phyloP scores from a whole-genome alignment of 2,329 filamentous ascomycete genomes.

The Aspergillus neotritici region DNA sequence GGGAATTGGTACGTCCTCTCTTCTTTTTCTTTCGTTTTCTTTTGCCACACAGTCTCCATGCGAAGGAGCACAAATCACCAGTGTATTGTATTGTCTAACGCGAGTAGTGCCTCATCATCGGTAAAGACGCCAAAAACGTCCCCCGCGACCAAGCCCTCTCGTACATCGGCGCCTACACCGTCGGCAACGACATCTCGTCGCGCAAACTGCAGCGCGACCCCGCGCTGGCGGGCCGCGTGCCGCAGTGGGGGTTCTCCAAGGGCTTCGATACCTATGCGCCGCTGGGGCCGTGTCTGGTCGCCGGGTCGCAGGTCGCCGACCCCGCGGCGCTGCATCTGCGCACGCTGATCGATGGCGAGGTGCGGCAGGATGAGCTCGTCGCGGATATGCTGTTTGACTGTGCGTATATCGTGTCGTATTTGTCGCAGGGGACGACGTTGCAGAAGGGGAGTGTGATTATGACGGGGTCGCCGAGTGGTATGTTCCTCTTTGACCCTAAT shows the following conservation, averaged over 20 bases:
- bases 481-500: slow-evolving; percentile 5
- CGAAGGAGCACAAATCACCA: too few relatives aligned
- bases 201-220: slow-evolving; percentile 51
- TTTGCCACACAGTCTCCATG: background rate
- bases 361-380: slow-evolving; percentile 41
- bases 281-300: slow-evolving; percentile 48
- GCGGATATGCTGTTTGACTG: slow-evolving; percentile 45
- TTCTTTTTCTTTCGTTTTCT: background rate
- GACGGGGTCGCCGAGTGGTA: slow-evolving; percentile 45
- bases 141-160: slow-evolving; percentile 39
- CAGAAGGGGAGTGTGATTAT: slow-evolving; percentile 47
- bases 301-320: slow-evolving; percentile 38
- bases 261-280: slow-evolving; percentile 54
- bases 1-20: slow-evolving; percentile 58
- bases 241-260: slow-evolving; percentile 55
- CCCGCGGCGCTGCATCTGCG: slow-evolving; percentile 40
- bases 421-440: slow-evolving; percentile 37
- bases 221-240: slow-evolving; percentile 45
- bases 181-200: slow-evolving; percentile 52
- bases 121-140: slow-evolving; percentile 49
- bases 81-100: too few relatives aligned
- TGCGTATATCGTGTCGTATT: slow-evolving; percentile 28
- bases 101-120: slow-evolving; percentile 45
- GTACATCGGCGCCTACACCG: slow-evolving; percentile 51
- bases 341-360: slow-evolving; percentile 46